phyloP scores from a whole-genome alignment of 2,329 filamentous ascomycete genomes.

The Corniculantispora saksenae region DNA sequence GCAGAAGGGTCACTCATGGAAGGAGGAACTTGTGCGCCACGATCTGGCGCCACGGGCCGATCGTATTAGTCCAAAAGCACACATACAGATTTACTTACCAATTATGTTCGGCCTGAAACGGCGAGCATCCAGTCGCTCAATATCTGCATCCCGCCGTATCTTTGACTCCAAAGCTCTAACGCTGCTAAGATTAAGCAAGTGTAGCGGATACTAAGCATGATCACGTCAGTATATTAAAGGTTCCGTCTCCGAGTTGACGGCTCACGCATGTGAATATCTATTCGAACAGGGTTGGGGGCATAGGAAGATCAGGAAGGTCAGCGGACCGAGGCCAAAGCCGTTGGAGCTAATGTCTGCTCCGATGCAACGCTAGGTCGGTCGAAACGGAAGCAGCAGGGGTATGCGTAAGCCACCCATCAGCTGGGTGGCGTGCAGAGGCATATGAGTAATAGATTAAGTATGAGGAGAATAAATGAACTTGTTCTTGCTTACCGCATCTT shows the following conservation, averaged over 20 bases:
- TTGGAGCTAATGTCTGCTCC: not conserved
- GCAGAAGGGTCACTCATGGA: not conserved
- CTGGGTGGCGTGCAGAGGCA: not conserved
- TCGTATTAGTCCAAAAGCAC: not conserved
- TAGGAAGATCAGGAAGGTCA: not conserved
- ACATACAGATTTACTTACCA: slow-evolving; percentile 40
- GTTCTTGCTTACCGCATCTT: slow-evolving; percentile 61
- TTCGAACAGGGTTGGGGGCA: not conserved
- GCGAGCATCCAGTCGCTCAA: slow-evolving; percentile 57
- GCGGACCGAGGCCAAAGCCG: not conserved
- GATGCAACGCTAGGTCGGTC: slow-evolving; percentile 6
- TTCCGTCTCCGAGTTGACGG: not conserved
- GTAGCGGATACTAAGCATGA: slow-evolving; percentile 62
- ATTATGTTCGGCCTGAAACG: slow-evolving; percentile 75
- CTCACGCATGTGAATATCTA: not conserved
- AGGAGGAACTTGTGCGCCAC: not conserved
- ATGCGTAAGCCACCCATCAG: not conserved
- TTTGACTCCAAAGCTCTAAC: slow-evolving; percentile 60
- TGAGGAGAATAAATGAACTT: not conserved
- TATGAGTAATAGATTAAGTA: slow-evolving; percentile 4
- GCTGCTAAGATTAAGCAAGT: slow-evolving; percentile 66
- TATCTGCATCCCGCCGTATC: slow-evolving; percentile 50
- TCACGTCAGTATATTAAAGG: not conserved
- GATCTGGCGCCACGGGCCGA: not conserved
- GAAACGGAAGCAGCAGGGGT: not conserved